Conservation (phyloP, 148 eudicot genomes). For the Amaranthus palmeri region DNA sequence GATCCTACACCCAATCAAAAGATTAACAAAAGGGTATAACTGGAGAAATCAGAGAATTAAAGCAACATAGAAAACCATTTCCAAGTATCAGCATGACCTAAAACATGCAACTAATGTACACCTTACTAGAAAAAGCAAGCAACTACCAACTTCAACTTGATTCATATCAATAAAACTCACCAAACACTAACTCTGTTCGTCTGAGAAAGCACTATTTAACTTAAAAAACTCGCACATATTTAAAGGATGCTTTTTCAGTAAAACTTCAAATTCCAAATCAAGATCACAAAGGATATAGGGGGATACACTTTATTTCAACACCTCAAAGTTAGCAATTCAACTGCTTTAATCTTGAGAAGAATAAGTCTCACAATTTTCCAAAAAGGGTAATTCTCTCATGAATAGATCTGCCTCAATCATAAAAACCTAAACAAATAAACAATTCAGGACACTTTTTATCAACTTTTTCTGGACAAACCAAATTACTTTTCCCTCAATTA, state of each 20-base stretch:
- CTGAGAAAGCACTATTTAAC: too few species aligned
- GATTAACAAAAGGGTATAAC: not conserved
- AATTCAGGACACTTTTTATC: not conserved
- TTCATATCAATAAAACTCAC: conserved; percentile 1
- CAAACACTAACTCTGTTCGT: not conserved
- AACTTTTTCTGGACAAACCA: conserved; percentile 9
- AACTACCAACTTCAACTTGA: not conserved
- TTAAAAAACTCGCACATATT: too few species aligned
- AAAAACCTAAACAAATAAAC: not conserved
- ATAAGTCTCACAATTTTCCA: not conserved
- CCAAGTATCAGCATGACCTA: not conserved
- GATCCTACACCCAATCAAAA: not conserved
- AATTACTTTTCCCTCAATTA: not conserved
- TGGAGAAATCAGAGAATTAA: not conserved
- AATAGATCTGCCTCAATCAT: conserved; percentile 17
- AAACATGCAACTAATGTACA: conserved; percentile 6
- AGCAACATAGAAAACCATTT: not conserved
- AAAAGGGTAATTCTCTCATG: conserved; percentile 8
- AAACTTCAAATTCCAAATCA: not conserved
- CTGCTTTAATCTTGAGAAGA: conserved; percentile 3
- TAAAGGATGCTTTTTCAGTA: too few species aligned
- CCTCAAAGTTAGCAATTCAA: conserved; percentile 3
- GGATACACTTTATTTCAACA: not conserved
- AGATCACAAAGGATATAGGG: not conserved
- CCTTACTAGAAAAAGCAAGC: too few species aligned